Evolutionary conservation across 139 green algal species (phyloP).

Genomic region (Asterochloris sp.): DNA sequence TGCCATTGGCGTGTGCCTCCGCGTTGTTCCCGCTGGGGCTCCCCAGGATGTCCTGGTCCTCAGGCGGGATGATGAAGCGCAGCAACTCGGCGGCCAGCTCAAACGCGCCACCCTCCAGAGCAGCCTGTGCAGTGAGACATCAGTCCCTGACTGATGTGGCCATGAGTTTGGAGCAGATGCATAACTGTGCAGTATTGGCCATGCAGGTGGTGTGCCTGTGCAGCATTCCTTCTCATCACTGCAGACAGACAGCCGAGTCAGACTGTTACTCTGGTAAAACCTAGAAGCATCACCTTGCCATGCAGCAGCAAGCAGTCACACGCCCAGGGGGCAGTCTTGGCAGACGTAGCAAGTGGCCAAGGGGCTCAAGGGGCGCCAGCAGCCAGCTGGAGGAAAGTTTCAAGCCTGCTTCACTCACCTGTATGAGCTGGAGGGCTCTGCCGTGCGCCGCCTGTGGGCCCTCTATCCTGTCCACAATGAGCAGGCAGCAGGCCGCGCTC

Average conservation of each 20-base stretch:
- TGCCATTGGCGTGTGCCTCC: background rate
- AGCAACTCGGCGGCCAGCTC: conserved; percentile 75
- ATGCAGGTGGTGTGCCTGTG: too few species aligned
- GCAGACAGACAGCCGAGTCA: too few species aligned
- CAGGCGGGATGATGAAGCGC: conserved; percentile 68
- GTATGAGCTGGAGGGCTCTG: conserved; percentile 57
- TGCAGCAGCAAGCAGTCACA: background rate
- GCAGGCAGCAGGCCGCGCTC: conserved; percentile 69
- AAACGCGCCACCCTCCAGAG: conserved; percentile 57
- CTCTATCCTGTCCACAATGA: conserved; percentile 79
- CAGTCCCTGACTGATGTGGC: too few species aligned
- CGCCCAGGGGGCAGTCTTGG: too few species aligned
- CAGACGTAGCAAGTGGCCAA: too few species aligned
- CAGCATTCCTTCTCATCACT: too few species aligned
- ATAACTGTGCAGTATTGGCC: too few species aligned
- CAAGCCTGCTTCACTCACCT: background rate
- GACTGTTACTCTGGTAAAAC: too few species aligned
- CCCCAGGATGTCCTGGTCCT: conserved; percentile 24
- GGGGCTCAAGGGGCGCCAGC: background rate
- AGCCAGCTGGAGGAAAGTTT: background rate
- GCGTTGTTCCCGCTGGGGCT: background rate
- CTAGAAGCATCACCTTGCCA: background rate
- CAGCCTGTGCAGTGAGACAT: conserved; percentile 31
- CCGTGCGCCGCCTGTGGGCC: conserved; percentile 46
- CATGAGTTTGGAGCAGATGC: too few species aligned